A percentile compares a stretch with the other conserved stretches of the same genome.
phyloP scores from a whole-genome alignment of 768 basidiomycete species.

The Macrocybe gigantea region DNA sequence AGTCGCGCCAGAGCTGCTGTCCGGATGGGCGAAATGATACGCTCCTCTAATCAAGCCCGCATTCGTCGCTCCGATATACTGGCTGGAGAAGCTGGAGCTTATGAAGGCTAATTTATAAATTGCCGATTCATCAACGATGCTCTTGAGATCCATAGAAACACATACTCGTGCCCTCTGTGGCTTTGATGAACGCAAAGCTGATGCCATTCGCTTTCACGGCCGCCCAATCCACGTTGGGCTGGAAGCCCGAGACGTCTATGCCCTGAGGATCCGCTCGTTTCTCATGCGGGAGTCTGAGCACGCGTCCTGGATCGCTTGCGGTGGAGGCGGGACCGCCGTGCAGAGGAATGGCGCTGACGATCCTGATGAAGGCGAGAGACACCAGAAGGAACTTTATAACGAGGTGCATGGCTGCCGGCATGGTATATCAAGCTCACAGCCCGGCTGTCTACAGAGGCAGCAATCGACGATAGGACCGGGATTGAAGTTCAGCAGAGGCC shows the following conservation, averaged over 20 bases:
- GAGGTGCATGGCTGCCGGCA: no score
- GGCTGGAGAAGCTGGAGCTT: slow-evolving; percentile 33
- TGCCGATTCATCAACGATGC: neutral
- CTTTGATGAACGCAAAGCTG: slow-evolving; percentile 5
- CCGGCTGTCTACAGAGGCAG: no score
- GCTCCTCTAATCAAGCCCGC: slow-evolving; percentile 48
- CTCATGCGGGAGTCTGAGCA: no score
- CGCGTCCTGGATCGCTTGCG: no score
- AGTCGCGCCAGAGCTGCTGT: slow-evolving; percentile 43
- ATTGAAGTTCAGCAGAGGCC: no score
- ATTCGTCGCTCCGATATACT: slow-evolving; percentile 49
- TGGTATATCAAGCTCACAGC: no score
- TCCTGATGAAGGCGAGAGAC: no score
- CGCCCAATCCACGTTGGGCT: slow-evolving; percentile 8
- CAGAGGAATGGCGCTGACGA: no score
- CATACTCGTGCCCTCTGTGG: slow-evolving; percentile 7
- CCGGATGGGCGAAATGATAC: slow-evolving; percentile 36
- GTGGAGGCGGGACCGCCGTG: no score
- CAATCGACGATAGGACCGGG: no score
- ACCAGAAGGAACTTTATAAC: no score
- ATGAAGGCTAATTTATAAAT: slow-evolving; percentile 21
- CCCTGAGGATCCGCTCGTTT: slow-evolving; percentile 4
- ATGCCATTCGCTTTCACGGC: slow-evolving; percentile 3
- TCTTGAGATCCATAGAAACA: neutral
- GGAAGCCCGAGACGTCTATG: slow-evolving; percentile 6